Evolutionary conservation across 2,329 filamentous ascomycete species (phyloP), one percentile per base, ranked within the genome.

Genomic region (Tolypocladium tundrense): DNA sequence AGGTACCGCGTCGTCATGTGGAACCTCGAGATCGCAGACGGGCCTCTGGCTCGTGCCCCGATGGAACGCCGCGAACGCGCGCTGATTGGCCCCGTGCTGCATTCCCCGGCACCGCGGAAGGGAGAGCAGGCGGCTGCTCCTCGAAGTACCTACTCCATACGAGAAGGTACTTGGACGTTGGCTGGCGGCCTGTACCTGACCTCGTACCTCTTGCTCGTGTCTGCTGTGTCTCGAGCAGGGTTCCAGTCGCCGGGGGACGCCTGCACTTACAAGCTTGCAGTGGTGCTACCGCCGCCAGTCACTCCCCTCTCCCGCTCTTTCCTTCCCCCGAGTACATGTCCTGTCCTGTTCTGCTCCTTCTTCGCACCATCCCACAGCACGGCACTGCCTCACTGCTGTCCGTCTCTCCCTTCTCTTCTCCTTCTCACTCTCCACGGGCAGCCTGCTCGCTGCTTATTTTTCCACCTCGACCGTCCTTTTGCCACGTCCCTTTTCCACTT

Each of bases 51-150:
- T 45, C 31, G 33, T 40, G 31, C 40, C 41, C 14, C 10, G 19
- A 48, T 48, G 51, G 51, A 54, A 54, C 52, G 57, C 42, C 13
- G 42, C 42, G 21, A 45, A 51, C 57, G 57, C 57, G 53, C 33
- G 10, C 57, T 58, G 41, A 48, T 55, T 55, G 54, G 54, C 41
- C 5, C 27, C 4, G 33, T 9, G 14, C 40, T 24, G 31, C 40
- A 41, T 19, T 19, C 53, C 53, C 41, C 19, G 53, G 41, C 53
- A 41, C 31, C 53, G 11, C 14, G 16, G 11, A 21, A 39, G 53
- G n/a, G 16, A 55, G 24, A 33, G 40, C 53, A 27, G 48, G 48
- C 31, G 48, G 48, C 31, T 51, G 48, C 48, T 31, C 27, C 27
- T 31, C 27, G 27, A 31, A 31, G 27, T 31, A 31, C 27, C 27